Evolutionary conservation across 2,329 filamentous ascomycete genomes (phyloP), one percentile per base, ranked within the genome.

Genomic region (Beauveria rudraprayagi): DNA sequence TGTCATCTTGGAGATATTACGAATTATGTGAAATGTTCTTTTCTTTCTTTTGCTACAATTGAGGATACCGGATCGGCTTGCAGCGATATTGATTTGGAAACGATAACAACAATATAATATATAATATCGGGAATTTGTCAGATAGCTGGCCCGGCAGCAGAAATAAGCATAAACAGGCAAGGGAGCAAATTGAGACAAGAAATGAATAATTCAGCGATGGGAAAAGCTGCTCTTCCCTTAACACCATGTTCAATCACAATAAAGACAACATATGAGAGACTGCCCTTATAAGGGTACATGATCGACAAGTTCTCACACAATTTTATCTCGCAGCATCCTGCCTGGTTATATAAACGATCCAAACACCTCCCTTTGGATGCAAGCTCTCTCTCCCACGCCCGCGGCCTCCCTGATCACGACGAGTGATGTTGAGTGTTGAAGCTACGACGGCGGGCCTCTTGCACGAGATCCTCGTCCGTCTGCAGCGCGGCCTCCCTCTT

Each of bases 401-500:
- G 7, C 40, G 4, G 2, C 34, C 44, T 5, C 28, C 8, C 26
- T 10, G 2, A 40, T 43, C 22, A 56, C 40, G 52, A 60, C 34
- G 34, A 37, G 34, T 37, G 34, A 51, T 55, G 26, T 43, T 61
- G 34, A 2, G 64, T 66, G 60, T 70, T 69, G 52, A 72, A 69
- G 63, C 70, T 73, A 58, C 68, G 68, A 54, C 71, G 73, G 67
- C 72, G 76, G 47, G 72, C 76, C 64, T 83, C 80, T 71, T 80
- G 79, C 69, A 79, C 75, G 22, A 79, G 78, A 66, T 82, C 78
- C 67, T 87, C 78, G 74, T 85, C 79, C 76, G 90, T 72, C 72
- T 88, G 86, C 67, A 89, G 80, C 37, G 83, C 84, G 71, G 92
- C 87, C 71, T 96, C 89, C 68, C 92, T 84, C 67, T 95, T 73